phyloP scores from a whole-genome alignment of 805 yeast species.

The Suhomyces tanzawaensis region DNA sequence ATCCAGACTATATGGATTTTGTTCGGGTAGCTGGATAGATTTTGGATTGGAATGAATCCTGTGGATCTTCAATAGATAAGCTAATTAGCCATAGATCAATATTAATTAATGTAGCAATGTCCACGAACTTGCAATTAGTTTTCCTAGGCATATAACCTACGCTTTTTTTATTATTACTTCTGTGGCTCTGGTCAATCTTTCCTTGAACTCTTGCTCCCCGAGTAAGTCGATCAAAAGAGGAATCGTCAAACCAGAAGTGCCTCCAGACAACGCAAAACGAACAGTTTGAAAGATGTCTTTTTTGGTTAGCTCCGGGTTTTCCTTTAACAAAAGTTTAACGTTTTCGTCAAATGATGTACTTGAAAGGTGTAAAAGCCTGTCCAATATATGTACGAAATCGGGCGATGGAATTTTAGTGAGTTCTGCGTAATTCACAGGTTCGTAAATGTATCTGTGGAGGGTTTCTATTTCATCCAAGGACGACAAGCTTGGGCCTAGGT shows the following conservation, averaged over 20 bases:
- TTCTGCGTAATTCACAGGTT: constrained; percentile 31
- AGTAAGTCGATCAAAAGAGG: constrained; percentile 55
- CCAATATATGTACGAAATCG: constrained; percentile 15
- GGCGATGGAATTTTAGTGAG: constrained; percentile 12
- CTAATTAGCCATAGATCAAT: too few relatives aligned
- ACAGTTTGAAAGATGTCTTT: constrained; percentile 53
- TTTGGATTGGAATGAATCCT: too few relatives aligned
- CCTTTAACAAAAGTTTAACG: constrained; percentile 5
- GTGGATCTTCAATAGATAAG: too few relatives aligned
- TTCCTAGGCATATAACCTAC: too few relatives aligned
- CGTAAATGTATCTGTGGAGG: constrained; percentile 50
- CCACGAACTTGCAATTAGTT: too few relatives aligned
- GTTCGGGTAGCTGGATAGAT: constrained; percentile 8
- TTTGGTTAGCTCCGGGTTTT: constrained; percentile 17
- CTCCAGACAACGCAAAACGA: constrained; percentile 69
- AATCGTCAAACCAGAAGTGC: constrained; percentile 65
- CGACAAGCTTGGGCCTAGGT: constrained; percentile 49
- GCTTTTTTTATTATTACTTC: background rate
- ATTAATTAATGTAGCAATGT: too few relatives aligned
- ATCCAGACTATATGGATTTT: constrained; percentile 34
- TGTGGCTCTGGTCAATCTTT: constrained; percentile 18
- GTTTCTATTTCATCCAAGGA: constrained; percentile 51
- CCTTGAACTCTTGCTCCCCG: constrained; percentile 41
- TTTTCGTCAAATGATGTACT: constrained; percentile 12
- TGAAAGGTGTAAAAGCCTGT: constrained; percentile 13